Evolutionary conservation across 2,329 filamentous ascomycete genomes (phyloP).

Genomic region (Phialocephala subalpina): DNA sequence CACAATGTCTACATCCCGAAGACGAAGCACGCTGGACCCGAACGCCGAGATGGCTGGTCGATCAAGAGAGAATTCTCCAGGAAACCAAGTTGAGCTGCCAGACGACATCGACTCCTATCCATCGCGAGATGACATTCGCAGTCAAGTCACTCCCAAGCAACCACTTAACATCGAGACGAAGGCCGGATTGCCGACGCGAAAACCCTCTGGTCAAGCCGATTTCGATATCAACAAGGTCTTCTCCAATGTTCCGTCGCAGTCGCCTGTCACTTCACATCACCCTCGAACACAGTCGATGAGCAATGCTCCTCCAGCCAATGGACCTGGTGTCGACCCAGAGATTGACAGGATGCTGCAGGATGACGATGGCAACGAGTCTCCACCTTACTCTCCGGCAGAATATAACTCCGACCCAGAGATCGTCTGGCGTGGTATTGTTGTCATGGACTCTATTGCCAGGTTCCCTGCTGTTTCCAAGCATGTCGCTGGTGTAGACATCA

Average conservation of each 20-base stretch:
- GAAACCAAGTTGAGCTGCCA: slow-evolving; percentile 43
- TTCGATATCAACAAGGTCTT: slow-evolving; percentile 91
- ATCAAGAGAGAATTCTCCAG: slow-evolving; percentile 47
- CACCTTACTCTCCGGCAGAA: slow-evolving; percentile 84
- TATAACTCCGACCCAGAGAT: slow-evolving; percentile 73
- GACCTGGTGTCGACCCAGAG: slow-evolving; percentile 81
- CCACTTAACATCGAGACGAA: slow-evolving; percentile 44
- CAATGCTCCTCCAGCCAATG: slow-evolving; percentile 50
- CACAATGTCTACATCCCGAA: slow-evolving; percentile 41
- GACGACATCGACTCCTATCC: slow-evolving; percentile 41
- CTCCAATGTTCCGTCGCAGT: slow-evolving; percentile 73
- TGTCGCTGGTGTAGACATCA: slow-evolving; percentile 84
- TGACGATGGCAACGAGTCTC: slow-evolving; percentile 80
- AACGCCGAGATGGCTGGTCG: slow-evolving; percentile 44
- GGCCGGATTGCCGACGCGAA: slow-evolving; percentile 31
- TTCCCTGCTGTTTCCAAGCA: slow-evolving; percentile 82
- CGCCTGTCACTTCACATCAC: slow-evolving; percentile 63
- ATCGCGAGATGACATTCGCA: slow-evolving; percentile 39
- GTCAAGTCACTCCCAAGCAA: slow-evolving; percentile 36
- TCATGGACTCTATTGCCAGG: slow-evolving; percentile 80
- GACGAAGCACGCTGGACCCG: slow-evolving; percentile 49
- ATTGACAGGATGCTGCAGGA: slow-evolving; percentile 89
- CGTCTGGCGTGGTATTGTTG: slow-evolving; percentile 79
- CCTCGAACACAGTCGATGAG: slow-evolving; percentile 56
- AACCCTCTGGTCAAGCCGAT: slow-evolving; percentile 44